Evolutionary conservation across 352 stramenopile genomes (phyloP), one percentile per base, ranked within the genome.

Genomic region (Phytophthora uliginosa): DNA sequence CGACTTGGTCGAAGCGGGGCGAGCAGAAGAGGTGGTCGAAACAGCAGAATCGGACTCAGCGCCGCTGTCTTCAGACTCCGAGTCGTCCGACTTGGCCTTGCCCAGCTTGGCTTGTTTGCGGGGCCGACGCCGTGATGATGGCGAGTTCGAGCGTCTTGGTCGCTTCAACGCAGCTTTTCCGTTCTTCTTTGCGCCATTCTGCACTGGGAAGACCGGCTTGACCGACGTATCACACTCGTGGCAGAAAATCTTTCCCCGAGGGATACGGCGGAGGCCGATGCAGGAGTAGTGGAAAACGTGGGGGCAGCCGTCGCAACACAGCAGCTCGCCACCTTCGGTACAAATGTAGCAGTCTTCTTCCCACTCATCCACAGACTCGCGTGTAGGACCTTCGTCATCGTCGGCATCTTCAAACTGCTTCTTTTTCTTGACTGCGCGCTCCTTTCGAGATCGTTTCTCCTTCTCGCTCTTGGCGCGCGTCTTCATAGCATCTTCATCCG

Each of bases 261-360:
- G 90, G 3, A 96, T 82, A 45, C 90, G 87, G 6, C 89, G 83
- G n/a, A 95, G 63, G 18, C 82, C 79, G 38, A 94, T 78, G 57
- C 96, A 99, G 18, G 89, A 80, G 42, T 88, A 81, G 72, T 99
- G 97, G 76, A 98, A 99, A 9, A 97, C 88, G 38, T 93, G 83
- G 10, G 92, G 93, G 64, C 97, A 99, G 31, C 89, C 91, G 50
- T 97, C 92, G 62, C 97, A 99, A 63, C 89, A 97, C 26, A 98
- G 68, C 20, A 98, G 42, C 68, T 97, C 88, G 28, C 94, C 94
- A 31, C 85, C 85, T 69, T 92, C 89, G 4, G 70, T 79, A 69
- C 97, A 99, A 38, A 97, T 81, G 63, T 92, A 90, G 56, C 97
- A 99, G 72, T 96, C 86, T 58, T 95, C 87, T 72, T 97, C 88